Evolutionary conservation across 2,329 filamentous ascomycete genomes (phyloP), one percentile per base, ranked within the genome.

Genomic region (Aspergillus ochraceus): DNA sequence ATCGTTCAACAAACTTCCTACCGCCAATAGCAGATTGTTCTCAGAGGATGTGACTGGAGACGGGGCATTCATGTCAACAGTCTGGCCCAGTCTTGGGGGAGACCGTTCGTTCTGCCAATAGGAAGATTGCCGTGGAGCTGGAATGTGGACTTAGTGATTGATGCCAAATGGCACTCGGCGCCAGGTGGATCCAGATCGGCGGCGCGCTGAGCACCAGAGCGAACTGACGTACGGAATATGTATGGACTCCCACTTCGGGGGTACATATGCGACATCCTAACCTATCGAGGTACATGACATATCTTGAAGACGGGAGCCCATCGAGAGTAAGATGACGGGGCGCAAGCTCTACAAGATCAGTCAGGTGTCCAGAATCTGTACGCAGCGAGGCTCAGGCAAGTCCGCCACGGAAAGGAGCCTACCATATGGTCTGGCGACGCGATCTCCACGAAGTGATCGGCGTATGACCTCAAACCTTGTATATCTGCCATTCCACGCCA

Each of bases 151-250:
- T 42, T 8, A 42, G 6, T n/a, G 20, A 32, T 20, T 52, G 49
- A 47, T 58, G 58, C 30, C 29, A 51, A 49, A 47, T 57, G 50
- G 32, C 30, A 20, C 36, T 42, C 36, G 10, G 12, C 22, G 32
- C 20, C 14, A 56, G 57, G 54, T 59, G 54, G 60, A 49, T 26
- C 57, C 50, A 45, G 60, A 61, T 61, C 60, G 53, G 56, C 60
- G 32, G 32, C 10, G 45, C 9, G 12, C 45, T 47, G 45, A 47
- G 45, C 45, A 47, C 8, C 45, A 47, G 45, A n/a, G 24, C 42
- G 53, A 47, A 47, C 45, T 20, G 11, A 20, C 12, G 22, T 20
- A 24, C 11, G 26, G 26, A 29, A 9, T 22, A 47, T 47, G 45
- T 12, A 47, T 20, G n/a, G 9, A 9, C 45, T 47, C 45, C 22